Evolutionary conservation across 106 monocot species (phyloP), one percentile per base, ranked within the genome.

Genomic region (Allium fistulosum): DNA sequence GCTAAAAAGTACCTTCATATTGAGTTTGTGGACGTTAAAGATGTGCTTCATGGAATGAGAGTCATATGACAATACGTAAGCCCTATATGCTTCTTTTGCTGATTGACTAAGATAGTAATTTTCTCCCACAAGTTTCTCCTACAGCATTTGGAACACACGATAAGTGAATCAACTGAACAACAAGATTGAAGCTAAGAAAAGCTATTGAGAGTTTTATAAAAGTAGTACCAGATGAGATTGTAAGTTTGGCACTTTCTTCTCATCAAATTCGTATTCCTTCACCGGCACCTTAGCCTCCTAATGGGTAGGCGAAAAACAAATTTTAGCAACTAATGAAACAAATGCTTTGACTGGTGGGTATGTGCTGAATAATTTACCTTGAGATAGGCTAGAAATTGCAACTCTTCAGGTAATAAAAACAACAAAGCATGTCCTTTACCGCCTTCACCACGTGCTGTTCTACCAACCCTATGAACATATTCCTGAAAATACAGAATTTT

Each of bases 381-480:
- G 55, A 97, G 76, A 71, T 86, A 89, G n/a, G 63, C 67, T 66
- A 97, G 82, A 80, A 97, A 97, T 26, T 81, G 79, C 75, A 92
- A 58, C 78, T 97, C 96, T 65, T 92, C 85, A 22, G 88, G 88
- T 62, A 92, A 79, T 26, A 97, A 70, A 73, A 97, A 92, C 56
- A 97, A 71, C 68, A 97, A 74, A 6, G 96, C 96, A 51, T 80
- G 59, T 13, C 95, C 95, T 74, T 81, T 77, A 49, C 75, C 81
- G 56, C 85, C 85, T 81, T 95, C 95, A 17, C 92, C 96, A 70
- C 91, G 85, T 37, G 96, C 96, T 66, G 96, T 96, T 80, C 96
- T 78, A 15, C 96, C 96, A 69, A 96, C 96, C 49, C 96, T 83
- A 51, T 96, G 96, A 48, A 96, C 80, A 68, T 96, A 96, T 49